These are phyloP conservation scores for Paracamarosporium sp. DNA, from an alignment of 2,329 filamentous ascomycete species.

Conservation along the genomic window DNA sequence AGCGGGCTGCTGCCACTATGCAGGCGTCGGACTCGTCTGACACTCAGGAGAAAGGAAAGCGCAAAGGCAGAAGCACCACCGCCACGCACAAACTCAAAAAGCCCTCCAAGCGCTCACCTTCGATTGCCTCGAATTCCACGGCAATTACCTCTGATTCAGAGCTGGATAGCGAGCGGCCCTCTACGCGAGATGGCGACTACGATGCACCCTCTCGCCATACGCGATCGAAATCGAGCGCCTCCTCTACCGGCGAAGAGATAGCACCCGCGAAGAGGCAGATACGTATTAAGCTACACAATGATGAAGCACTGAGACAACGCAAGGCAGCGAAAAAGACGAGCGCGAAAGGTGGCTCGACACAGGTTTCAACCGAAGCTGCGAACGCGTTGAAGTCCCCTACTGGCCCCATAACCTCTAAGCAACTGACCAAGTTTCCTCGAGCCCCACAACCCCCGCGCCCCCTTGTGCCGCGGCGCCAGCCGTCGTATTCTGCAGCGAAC, in stretches of 20 bases:
- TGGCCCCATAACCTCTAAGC: conserved; percentile 71
- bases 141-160: conserved; percentile 72
- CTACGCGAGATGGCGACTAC: conserved; percentile 38
- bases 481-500: conserved; percentile 72
- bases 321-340: conserved; percentile 71
- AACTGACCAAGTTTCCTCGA: conserved; percentile 86
- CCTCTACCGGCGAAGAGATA: conserved; percentile 65
- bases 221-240: conserved; percentile 65
- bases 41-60: conserved; percentile 36
- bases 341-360: conserved; percentile 43
- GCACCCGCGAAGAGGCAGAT: conserved; percentile 79
- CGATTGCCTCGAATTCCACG: conserved; percentile 63
- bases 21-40: conserved; percentile 30
- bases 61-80: conserved; percentile 37
- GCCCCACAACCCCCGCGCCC: conserved; percentile 88
- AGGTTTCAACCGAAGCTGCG: conserved; percentile 55
- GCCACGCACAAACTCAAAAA: conserved; percentile 34
- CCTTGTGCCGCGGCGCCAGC: conserved; percentile 85
- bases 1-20: conserved; percentile 26
- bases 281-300: conserved; percentile 85
- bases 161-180: conserved; percentile 57
- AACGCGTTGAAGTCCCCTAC: conserved; percentile 91
- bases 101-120: conserved; percentile 46
- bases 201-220: conserved; percentile 61
- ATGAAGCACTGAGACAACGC: conserved; percentile 75